Evolutionary conservation across 495 filamentous ascomycete species (phyloP).

Genomic region (Penicillium pancosmium): DNA sequence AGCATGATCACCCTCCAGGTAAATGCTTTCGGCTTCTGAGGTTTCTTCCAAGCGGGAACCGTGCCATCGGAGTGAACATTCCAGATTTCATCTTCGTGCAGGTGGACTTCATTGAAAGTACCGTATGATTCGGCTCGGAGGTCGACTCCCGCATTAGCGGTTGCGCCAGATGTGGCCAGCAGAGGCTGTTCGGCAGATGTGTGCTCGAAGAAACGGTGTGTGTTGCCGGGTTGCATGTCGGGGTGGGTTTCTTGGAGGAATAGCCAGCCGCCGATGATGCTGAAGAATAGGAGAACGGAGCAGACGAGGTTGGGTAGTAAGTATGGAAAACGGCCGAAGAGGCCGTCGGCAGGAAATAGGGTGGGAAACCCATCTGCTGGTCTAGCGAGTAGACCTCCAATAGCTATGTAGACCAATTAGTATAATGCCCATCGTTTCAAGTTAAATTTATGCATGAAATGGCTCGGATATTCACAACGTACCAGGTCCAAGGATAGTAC

Average conservation of each 20-base stretch:
- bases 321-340: constrained; percentile 81
- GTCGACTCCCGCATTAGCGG: constrained; percentile 69
- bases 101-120: constrained; percentile 65
- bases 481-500: constrained; percentile 78
- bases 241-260: constrained; percentile 81
- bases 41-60: constrained; percentile 32
- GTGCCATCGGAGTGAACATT: constrained; percentile 49
- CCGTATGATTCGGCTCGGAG: constrained; percentile 77
- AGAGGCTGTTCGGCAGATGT: constrained; percentile 67
- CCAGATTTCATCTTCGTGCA: constrained; percentile 54
- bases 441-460: not conserved
- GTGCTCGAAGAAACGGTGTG: constrained; percentile 49
- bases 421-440: not conserved
- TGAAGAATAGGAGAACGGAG: constrained; percentile 67
- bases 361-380: constrained; percentile 70
- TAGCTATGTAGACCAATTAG: constrained; percentile 46
- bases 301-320: constrained; percentile 81
- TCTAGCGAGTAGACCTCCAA: constrained; percentile 77
- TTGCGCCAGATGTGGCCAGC: constrained; percentile 70
- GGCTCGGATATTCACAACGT: constrained; percentile 14
- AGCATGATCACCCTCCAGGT: constrained; percentile 69
- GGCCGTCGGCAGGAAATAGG: constrained; percentile 59
- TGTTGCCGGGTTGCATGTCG: constrained; percentile 67
- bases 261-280: constrained; percentile 72
- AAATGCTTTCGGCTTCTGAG: constrained; percentile 55